Evolutionary conservation across 306 rosid species (phyloP).

Genomic region (Dicorynia guianensis): DNA sequence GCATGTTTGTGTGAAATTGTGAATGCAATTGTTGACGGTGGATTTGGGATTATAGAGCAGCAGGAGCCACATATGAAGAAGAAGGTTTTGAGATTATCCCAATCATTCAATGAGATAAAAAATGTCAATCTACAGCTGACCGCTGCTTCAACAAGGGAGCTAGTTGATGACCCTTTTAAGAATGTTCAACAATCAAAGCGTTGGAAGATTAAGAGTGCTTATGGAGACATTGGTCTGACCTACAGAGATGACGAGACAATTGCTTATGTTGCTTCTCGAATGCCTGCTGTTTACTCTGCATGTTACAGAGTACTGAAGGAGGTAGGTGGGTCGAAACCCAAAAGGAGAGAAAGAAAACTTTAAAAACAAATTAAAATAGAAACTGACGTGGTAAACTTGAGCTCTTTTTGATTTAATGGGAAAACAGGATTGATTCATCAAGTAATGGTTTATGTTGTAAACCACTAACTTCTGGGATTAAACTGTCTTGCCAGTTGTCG

Average conservation of each 20-base stretch:
- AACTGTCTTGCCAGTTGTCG: neutral
- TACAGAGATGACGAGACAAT: conserved; percentile 77
- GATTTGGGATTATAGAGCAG: conserved; percentile 66
- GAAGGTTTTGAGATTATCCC: conserved; percentile 77
- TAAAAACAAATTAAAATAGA: neutral
- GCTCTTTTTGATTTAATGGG: conserved; percentile 22
- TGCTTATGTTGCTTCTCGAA: conserved; percentile 90
- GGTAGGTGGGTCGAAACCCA: conserved; percentile 49
- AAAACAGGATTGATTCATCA: neutral
- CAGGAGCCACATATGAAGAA: conserved; percentile 87
- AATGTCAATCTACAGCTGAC: conserved; percentile 67
- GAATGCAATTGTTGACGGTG: conserved; percentile 33
- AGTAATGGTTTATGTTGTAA: conserved; percentile 14
- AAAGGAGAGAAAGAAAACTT: neutral
- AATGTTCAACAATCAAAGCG: conserved; percentile 71
- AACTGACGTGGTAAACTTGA: conserved; percentile 5
- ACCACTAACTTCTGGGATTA: conserved; percentile 8
- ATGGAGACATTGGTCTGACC: conserved; percentile 85
- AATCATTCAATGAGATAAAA: conserved; percentile 79
- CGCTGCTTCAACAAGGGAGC: conserved; percentile 64
- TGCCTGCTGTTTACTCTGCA: conserved; percentile 97
- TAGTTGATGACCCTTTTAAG: conserved; percentile 86
- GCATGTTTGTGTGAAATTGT: neutral
- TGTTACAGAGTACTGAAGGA: conserved; percentile 89
- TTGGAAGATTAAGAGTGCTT: conserved; percentile 91